Base-by-base conservation (phyloP, 352 stramenopile genomes). In the Elongisporangium undulatum region DNA sequence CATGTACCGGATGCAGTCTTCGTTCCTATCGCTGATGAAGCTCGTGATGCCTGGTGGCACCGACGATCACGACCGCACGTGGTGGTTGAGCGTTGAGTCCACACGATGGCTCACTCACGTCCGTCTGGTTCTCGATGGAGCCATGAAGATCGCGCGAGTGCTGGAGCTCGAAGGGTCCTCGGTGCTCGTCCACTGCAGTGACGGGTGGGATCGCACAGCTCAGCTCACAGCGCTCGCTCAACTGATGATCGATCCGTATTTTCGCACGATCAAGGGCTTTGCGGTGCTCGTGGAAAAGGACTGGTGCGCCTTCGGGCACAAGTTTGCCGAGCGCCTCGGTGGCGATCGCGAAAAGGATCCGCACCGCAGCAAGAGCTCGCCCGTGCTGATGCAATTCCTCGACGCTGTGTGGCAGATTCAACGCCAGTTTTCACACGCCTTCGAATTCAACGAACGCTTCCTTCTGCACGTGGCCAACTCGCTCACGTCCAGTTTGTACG, bases 1-100 rank as follows among this genome's bases (percentile, higher is more conserved):
- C 71, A 98, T 98, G 79, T 96, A 98, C 62, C 89, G 83, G 2
- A 95, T 98, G 81, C 84, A 93, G 63, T 90, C 82, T 52, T 87
- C 85, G 19, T 87, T 85, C 50, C 70, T 80, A 60, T 72, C 75
- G 8, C 53, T 95, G 9, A 68, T 92, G 55, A 93, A 93, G 64
- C 65, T 95, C 12, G 66, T 90, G 21, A 53, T 91, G 19, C 79
- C 81, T 45, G 77, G 77, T 24, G 80, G 79, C 26, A 59, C 80
- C 21, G 80, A 89, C 1, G 83, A 92, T 56, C 72, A 74, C 21
- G 83, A 92, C 50, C 81, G 83, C 51, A 72, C 77, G 10, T 95
- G 79, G 77, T 57, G 86, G 56, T 75, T 85, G 4, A 88, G 71
- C 59, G 63, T 93, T 19, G 83, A 92, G 61, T 87, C 78, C 0